A percentile compares a stretch with the other conserved stretches of the same genome.
Evolutionary conservation across 2,329 filamentous ascomycete species (phyloP).

Genomic region (Spiromastix sp.): DNA sequence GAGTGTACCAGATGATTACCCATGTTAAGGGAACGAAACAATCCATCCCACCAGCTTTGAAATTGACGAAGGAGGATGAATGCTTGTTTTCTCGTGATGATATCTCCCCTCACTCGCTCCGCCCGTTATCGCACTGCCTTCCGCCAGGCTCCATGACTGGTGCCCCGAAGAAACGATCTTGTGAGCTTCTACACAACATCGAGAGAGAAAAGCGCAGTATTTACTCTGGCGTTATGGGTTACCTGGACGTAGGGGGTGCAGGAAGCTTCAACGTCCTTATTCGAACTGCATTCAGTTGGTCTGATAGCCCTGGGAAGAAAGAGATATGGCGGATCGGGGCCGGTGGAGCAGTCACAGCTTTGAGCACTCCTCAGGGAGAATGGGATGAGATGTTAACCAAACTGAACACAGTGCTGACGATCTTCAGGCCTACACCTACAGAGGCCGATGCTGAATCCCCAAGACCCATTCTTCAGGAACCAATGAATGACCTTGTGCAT

Average conservation of each 20-base stretch:
- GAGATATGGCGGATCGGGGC: constrained; percentile 70
- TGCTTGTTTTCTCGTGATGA: neutral
- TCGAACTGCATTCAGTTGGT: constrained; percentile 56
- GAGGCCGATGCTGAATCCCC: too few species aligned
- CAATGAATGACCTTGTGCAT: too few species aligned
- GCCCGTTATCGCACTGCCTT: constrained; percentile 65
- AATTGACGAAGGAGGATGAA: constrained; percentile 16
- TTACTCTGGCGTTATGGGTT: constrained; percentile 83
- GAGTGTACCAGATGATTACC: constrained; percentile 84
- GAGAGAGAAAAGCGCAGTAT: constrained; percentile 58
- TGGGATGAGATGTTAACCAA: constrained; percentile 84
- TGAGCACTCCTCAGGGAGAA: constrained; percentile 71
- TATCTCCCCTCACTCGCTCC: constrained; percentile 44
- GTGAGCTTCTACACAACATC: constrained; percentile 63
- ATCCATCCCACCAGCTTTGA: constrained; percentile 12
- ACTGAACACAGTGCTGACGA: constrained; percentile 38
- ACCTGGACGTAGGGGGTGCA: constrained; percentile 71
- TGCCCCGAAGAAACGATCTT: constrained; percentile 85
- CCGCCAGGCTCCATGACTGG: constrained; percentile 95
- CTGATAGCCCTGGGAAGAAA: constrained; percentile 12
- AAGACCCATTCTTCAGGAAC: too few species aligned
- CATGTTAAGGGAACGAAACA: constrained; percentile 58
- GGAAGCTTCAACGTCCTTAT: constrained; percentile 91
- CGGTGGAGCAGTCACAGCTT: constrained; percentile 79
- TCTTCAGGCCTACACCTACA: constrained; percentile 27